Evolutionary conservation across 2,329 filamentous ascomycete species (phyloP).

Genomic region (Trichoderma polysporum): DNA sequence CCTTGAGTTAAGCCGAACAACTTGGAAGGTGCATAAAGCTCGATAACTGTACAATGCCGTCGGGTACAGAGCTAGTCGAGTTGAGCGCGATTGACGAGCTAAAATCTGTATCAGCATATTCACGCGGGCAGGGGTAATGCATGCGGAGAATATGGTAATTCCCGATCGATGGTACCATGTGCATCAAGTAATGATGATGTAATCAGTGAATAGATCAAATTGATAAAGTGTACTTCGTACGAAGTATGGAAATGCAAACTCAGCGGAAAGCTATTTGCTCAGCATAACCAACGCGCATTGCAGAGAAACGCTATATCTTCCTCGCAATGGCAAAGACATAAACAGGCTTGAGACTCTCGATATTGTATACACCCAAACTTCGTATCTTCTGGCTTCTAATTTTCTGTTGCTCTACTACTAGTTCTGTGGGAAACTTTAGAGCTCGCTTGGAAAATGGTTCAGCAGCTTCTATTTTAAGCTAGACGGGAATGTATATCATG

Average conservation of each 20-base stretch:
- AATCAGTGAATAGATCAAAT: neutral
- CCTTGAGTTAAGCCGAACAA: neutral
- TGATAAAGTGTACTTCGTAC: neutral
- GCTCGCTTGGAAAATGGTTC: neutral
- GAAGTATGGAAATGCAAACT: too few species aligned
- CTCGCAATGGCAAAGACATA: neutral
- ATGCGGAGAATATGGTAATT: neutral
- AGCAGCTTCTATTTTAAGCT: slow-evolving; percentile 6
- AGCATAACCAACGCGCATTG: neutral
- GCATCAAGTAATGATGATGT: too few species aligned
- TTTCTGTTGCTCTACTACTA: neutral
- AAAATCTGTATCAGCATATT: neutral
- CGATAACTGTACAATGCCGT: neutral
- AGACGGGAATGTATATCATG: neutral
- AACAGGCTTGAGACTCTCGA: neutral
- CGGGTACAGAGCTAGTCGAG: neutral
- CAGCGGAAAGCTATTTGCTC: too few species aligned
- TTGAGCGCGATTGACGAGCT: neutral
- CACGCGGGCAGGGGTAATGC: neutral
- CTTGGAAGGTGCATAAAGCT: neutral
- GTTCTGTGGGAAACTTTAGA: neutral
- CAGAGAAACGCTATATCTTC: neutral
- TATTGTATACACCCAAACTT: neutral
- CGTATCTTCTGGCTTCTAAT: neutral
- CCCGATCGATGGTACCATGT: neutral